phyloP scores from a whole-genome alignment of 345 rosid genomes.

The Syzygium jambos region DNA sequence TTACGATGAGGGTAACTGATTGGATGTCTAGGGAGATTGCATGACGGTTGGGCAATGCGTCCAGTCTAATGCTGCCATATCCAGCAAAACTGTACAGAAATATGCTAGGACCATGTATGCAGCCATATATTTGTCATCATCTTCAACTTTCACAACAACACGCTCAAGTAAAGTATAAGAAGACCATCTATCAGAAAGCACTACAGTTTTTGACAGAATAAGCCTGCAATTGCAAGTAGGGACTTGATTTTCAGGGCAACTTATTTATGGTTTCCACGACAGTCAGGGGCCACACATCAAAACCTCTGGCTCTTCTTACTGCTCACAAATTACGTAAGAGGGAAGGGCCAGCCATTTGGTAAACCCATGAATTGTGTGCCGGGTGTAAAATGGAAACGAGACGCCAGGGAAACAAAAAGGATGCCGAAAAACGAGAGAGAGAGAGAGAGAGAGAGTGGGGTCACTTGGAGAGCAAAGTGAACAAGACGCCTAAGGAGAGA shows the following conservation, averaged over 20 bases:
- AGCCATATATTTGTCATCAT: not conserved
- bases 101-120: not conserved
- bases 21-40: not conserved
- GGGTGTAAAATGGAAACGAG: not conserved
- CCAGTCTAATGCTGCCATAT: not conserved
- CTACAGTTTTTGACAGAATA: not conserved
- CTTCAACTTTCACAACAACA: not conserved
- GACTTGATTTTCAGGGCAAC: not conserved
- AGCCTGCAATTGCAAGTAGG: not conserved
- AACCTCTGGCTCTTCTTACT: not conserved
- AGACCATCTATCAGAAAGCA: not conserved
- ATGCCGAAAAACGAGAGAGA: not conserved
- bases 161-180: not conserved
- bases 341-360: not conserved
- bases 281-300: not conserved
- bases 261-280: not conserved
- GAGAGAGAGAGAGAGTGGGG: not conserved
- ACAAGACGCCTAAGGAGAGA: slow-evolving; percentile 32
- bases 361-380: not conserved
- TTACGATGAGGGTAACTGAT: not conserved
- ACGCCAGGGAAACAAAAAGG: not conserved
- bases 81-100: not conserved
- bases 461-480: slow-evolving; percentile 28
- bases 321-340: not conserved
- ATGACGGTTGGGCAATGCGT: not conserved